Conservation (phyloP, 2,329 filamentous ascomycete species). For the Corinectria fuckeliana region DNA sequence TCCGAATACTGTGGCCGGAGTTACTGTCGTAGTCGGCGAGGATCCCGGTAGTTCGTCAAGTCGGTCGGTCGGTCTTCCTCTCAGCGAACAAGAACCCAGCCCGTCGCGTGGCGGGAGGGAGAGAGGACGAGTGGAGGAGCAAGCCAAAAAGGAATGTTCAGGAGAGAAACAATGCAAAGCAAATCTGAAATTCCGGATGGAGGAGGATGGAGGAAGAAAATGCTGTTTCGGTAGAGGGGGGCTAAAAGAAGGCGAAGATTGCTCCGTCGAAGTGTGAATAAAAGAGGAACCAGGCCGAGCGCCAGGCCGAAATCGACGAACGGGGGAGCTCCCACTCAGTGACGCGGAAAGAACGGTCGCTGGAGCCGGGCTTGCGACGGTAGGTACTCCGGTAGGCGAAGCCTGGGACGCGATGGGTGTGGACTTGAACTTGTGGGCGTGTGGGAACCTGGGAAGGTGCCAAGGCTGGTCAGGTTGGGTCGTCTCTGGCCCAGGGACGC, state of each 20-base stretch:
- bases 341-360: no score
- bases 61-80: neutral
- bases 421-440: constrained; percentile 1
- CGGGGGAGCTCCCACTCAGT: no score
- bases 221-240: constrained; percentile 9
- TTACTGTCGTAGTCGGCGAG: neutral
- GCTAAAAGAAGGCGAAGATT: constrained; percentile 1
- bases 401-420: neutral
- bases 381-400: no score
- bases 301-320: constrained; percentile 14
- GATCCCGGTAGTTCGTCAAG: neutral
- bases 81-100: neutral
- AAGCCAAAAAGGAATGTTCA: constrained; percentile 28
- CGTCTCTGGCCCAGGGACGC: neutral
- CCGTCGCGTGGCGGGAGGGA: neutral
- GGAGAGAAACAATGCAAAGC: constrained; percentile 12
- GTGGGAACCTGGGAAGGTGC: neutral
- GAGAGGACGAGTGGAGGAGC: constrained; percentile 10
- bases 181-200: neutral
- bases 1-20: neutral
- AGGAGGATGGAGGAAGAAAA: constrained; percentile 13
- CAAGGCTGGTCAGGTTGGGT: no score
- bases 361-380: no score
- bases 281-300: constrained; percentile 13
- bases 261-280: constrained; percentile 2